A percentile compares a stretch with the other conserved stretches of the same genome.
Evolutionary conservation across 2,329 filamentous ascomycete genomes (phyloP).

Genomic region (Myriosclerotinia scirpicola): DNA sequence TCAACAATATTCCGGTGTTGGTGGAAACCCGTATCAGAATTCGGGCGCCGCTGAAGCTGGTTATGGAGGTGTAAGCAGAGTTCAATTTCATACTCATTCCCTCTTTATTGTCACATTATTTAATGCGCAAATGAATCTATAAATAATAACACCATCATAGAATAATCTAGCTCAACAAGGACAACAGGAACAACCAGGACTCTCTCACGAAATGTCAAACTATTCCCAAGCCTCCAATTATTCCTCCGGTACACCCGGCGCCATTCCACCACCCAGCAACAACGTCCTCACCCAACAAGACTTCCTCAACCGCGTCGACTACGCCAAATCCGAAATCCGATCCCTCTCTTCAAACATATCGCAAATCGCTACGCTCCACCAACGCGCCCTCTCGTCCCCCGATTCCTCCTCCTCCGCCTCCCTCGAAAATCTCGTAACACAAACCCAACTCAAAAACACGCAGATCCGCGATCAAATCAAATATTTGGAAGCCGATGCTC

Average conservation of each 20-base stretch:
- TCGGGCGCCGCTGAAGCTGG: constrained; percentile 29
- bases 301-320: constrained; percentile 66
- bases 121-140: neutral
- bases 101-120: neutral
- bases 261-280: constrained; percentile 34
- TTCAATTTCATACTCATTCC: neutral
- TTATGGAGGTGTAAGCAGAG: constrained; percentile 31
- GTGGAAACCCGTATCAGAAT: constrained; percentile 59
- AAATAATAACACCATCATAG: constrained; percentile 18
- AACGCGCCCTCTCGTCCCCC: constrained; percentile 67
- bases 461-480: constrained; percentile 78
- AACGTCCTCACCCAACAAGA: constrained; percentile 60
- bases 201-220: constrained; percentile 24
- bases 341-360: constrained; percentile 66
- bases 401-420: constrained; percentile 53
- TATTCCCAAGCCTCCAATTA: constrained; percentile 20
- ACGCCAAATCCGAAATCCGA: constrained; percentile 66
- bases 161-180: constrained; percentile 29
- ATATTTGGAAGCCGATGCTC: constrained; percentile 68
- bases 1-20: constrained; percentile 53
- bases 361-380: constrained; percentile 67
- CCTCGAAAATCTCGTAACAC: constrained; percentile 63
- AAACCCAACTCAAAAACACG: constrained; percentile 72
- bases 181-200: constrained; percentile 23
- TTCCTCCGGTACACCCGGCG: constrained; percentile 33